phyloP scores from a whole-genome alignment of 73 alveolate genomes.

The Paramecium pentaurelia region DNA sequence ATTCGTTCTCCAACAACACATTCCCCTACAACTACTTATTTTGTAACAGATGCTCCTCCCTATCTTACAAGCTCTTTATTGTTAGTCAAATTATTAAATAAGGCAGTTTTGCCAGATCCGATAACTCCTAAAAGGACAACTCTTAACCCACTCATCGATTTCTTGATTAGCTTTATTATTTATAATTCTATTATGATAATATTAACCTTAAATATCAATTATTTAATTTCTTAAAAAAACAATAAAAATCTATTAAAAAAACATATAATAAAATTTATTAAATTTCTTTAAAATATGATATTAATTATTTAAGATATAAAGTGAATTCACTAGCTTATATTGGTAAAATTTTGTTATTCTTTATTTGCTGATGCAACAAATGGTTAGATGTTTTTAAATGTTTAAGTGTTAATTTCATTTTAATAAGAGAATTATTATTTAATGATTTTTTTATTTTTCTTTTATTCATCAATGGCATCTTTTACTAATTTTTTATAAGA shows the following conservation, averaged over 20 bases:
- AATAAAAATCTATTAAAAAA: too few relatives aligned
- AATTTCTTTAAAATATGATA: too few relatives aligned
- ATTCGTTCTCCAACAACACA: neutral
- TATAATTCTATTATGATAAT: neutral
- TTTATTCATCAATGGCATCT: neutral
- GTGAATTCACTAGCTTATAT: neutral
- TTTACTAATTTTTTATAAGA: neutral
- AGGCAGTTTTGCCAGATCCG: slow-evolving; percentile 51
- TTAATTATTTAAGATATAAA: neutral
- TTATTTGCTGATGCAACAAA: too few relatives aligned
- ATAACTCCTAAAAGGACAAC: slow-evolving; percentile 28
- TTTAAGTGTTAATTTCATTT: too few relatives aligned
- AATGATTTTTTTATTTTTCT: neutral
- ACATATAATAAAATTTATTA: too few relatives aligned
- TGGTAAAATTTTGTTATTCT: too few relatives aligned
- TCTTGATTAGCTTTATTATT: too few relatives aligned
- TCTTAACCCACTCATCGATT: neutral
- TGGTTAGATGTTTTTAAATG: too few relatives aligned
- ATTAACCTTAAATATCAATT: neutral
- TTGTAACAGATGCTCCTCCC: slow-evolving; percentile 34
- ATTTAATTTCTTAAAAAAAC: neutral
- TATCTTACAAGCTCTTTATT: neutral
- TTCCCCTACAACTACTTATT: neutral
- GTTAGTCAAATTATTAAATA: neutral
- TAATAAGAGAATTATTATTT: neutral